Base-by-base conservation (phyloP, 306 rosid species). In the Echinosophora koreensis region DNA sequence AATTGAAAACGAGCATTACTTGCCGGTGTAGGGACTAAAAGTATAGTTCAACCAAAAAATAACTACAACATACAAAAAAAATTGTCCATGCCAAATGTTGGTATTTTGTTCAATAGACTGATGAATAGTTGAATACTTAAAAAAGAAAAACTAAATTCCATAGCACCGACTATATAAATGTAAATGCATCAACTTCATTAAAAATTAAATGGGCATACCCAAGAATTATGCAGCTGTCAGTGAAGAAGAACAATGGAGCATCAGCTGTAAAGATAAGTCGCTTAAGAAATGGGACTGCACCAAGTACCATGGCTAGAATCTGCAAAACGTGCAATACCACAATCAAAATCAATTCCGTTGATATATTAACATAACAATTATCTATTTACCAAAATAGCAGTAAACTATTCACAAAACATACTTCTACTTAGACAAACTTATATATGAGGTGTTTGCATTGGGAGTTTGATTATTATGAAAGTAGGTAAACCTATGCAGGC, bases 201-300 rank as follows among this genome's bases (percentile, higher is more conserved):
- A 56, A 47, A 65, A 71, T 64, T 80, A 69, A 77, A 76, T 46
- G 66, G 73, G 51, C 90, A 73, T 93, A 96, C 99, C 99, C 99
- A 44, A 96, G 97, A 78, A 96, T 96, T 71, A 84, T 91, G 91
- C 99, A 96, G 86, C 98, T 96, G 81, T 96, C 98, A 10, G 98
- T 96, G 85, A 96, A 89, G 90, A 96, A 96, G 82, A 88, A 96
- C 18, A 96, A 72, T 37, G 99, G 98, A 84, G 92, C 98, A 80
- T 85, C 94, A 8, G 89, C n/a, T 47, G 94, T 86, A 69, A 96
- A 88, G 80, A 96, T 89, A 75, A 87, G 77, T 73, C 66, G 56
- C 90, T 90, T 96, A 12, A 90, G 77, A 84, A 91, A 81, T 71
- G 99, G 99, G 63, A 88, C 67, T 8, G 89, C 82, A 35, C 99